Base-by-base conservation (phyloP, 768 basidiomycete genomes). In the Russula lepida region DNA sequence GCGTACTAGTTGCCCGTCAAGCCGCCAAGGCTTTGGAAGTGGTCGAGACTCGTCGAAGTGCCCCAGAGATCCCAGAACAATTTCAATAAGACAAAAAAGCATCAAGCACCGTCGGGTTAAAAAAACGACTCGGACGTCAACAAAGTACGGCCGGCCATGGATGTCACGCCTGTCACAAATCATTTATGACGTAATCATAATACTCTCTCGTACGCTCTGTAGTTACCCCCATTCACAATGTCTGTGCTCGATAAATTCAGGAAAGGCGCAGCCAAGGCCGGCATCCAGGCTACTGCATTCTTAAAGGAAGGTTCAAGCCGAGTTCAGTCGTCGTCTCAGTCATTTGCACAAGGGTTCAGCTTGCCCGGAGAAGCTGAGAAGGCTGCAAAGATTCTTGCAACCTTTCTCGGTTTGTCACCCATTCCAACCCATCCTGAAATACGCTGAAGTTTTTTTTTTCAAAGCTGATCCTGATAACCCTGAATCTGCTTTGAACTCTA, bases 281-380 rank as follows among this genome's bases (percentile, higher is more conserved):
- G 86, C 27, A 74, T 85, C 0, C 91, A 93, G 68, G 92, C 92
- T 0, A 80, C 86, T 0, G 83, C 88, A 0, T 86, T 94, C 66
- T 76, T 85, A 11, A 84, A 82, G 61, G 80, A 84, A 19, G 82
- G 85, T 65, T 79, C 82, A 2, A 81, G 76, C 52, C 85, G 84
- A 64, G 80, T 91, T 7, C 87, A 88, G 15, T 84, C 79, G 54
- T 89, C 88, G 52, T 88, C 88, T 1, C 78, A 83, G 65, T 85
- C 86, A 53, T 86, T 93, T 58, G 86, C 87, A 0, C 90, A 92
- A 63, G 83, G 86, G 4, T 98, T 98, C 75, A 85, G 82, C 43
- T 78, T 98, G 25, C 93, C 93, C 21, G 92, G 91, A 62, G 95
- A 98, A 73, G 88, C 92, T 44, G 89, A 93, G 62, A 97, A 97